A percentile compares a stretch with the other conserved stretches of the same genome.
Evolutionary conservation across 2,329 filamentous ascomycete species (phyloP).

Genomic region (Calonectria naviculata): DNA sequence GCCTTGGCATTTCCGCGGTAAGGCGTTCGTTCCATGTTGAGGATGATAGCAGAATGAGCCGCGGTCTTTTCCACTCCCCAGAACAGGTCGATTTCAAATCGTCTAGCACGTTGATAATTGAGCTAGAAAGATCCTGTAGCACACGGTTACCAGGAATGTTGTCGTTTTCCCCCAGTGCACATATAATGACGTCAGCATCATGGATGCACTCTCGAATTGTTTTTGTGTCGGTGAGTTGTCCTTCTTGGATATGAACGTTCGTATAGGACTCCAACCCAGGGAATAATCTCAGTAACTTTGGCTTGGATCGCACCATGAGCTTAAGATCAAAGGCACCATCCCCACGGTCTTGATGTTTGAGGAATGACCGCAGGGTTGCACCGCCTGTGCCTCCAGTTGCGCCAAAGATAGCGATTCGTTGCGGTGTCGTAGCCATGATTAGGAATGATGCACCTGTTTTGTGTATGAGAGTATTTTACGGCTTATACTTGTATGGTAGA

Average conservation of each 20-base stretch:
- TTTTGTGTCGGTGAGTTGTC: neutral
- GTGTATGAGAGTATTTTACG: too few relatives aligned
- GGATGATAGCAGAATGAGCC: neutral
- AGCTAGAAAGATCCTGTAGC: neutral
- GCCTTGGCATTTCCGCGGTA: neutral
- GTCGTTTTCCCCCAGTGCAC: neutral
- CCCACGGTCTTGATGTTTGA: too few relatives aligned
- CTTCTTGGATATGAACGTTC: neutral
- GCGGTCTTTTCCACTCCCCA: neutral
- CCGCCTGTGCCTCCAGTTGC: too few relatives aligned
- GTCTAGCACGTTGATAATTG: neutral
- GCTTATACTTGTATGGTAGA: too few relatives aligned
- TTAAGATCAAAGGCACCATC: too few relatives aligned
- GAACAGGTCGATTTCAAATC: neutral
- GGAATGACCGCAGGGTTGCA: too few relatives aligned
- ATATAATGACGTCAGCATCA: neutral
- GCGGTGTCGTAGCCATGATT: too few relatives aligned
- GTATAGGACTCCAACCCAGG: too few relatives aligned
- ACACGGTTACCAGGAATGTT: neutral
- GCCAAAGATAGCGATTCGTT: too few relatives aligned
- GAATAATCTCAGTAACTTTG: too few relatives aligned
- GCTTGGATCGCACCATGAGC: too few relatives aligned
- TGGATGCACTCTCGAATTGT: neutral
- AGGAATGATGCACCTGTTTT: too few relatives aligned
- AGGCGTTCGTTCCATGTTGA: neutral